Percentiles rank a stretch among this genome's conserved stretches.
phyloP scores from a whole-genome alignment of 2,329 filamentous ascomycete genomes.

The Claviceps digitariae region DNA sequence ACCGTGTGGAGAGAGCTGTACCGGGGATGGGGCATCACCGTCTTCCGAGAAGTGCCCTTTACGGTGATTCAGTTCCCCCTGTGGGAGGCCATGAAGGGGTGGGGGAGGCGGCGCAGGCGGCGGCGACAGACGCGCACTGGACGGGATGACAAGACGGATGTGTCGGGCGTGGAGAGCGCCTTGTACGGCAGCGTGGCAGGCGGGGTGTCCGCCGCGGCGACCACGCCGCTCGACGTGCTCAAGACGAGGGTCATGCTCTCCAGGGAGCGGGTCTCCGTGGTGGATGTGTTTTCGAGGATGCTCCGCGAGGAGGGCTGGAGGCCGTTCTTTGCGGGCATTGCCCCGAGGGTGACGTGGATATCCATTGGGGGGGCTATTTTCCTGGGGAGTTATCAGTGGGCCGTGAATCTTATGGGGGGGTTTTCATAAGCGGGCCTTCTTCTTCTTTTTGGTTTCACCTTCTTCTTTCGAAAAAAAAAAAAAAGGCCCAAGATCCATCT shows the following conservation, averaged over 20 bases:
- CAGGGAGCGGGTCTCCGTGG: slow-evolving; percentile 47
- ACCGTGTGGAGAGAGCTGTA: slow-evolving; percentile 76
- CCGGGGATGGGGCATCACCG: slow-evolving; percentile 80
- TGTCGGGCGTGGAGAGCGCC: slow-evolving; percentile 67
- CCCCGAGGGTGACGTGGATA: slow-evolving; percentile 86
- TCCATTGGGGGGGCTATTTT: slow-evolving; percentile 90
- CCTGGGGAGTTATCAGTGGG: slow-evolving; percentile 84
- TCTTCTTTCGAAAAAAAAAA: no score
- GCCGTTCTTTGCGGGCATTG: slow-evolving; percentile 63
- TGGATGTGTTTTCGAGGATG: slow-evolving; percentile 49
- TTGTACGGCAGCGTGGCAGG: slow-evolving; percentile 75
- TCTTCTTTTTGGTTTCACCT: background rate
- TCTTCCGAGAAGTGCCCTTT: slow-evolving; percentile 93
- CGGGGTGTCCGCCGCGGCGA: slow-evolving; percentile 72
- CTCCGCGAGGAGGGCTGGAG: slow-evolving; percentile 47
- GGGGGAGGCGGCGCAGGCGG: slow-evolving; percentile 24
- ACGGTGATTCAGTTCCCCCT: slow-evolving; percentile 95
- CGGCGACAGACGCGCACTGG: slow-evolving; percentile 7
- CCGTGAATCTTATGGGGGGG: slow-evolving; percentile 53
- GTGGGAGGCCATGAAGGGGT: slow-evolving; percentile 85
- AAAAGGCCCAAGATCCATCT: no score
- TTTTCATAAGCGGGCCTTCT: background rate
- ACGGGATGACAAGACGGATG: slow-evolving; percentile 16
- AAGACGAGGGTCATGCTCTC: slow-evolving; percentile 96
- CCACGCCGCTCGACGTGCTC: slow-evolving; percentile 87